phyloP scores from a whole-genome alignment of 2,329 filamentous ascomycete species.

The Scopulariopsis brevicaulis region DNA sequence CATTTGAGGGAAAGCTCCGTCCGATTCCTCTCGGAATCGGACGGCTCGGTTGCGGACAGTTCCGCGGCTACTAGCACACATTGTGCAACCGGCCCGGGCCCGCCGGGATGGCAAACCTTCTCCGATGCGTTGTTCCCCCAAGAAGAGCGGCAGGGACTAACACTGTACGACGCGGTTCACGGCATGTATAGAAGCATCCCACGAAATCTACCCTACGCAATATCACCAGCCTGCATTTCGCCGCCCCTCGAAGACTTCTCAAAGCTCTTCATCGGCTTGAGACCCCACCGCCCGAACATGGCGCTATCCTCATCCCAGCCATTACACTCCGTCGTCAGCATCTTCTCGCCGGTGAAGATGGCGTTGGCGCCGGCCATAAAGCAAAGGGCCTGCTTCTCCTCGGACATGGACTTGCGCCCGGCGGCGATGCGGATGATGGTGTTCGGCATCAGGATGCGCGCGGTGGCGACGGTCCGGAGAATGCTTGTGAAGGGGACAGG shows the following conservation, averaged over 20 bases:
- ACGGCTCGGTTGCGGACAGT: too few relatives aligned
- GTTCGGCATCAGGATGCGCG: slow-evolving; percentile 68
- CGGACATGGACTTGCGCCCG: slow-evolving; percentile 70
- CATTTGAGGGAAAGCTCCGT: background rate
- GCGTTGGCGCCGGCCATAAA: slow-evolving; percentile 89
- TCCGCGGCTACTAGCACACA: background rate
- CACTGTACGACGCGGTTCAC: background rate
- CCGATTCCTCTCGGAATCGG: too few relatives aligned
- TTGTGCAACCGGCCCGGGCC: background rate
- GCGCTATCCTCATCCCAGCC: slow-evolving; percentile 80
- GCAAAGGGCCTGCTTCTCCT: slow-evolving; percentile 81
- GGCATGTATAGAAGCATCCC: background rate
- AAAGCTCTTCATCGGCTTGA: slow-evolving; percentile 61
- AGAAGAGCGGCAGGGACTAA: background rate
- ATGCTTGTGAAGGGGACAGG: slow-evolving; percentile 68
- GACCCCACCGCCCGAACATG: slow-evolving; percentile 76
- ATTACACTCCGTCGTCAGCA: slow-evolving; percentile 85
- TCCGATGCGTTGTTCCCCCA: too few relatives aligned
- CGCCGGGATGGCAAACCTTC: background rate
- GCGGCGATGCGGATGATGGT: slow-evolving; percentile 84
- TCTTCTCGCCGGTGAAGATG: slow-evolving; percentile 93
- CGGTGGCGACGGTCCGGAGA: slow-evolving; percentile 73
- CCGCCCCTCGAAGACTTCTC: slow-evolving; percentile 14
- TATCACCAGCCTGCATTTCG: background rate
- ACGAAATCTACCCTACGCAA: background rate